These are phyloP conservation scores for Penicillium egyptiacum DNA, from an alignment of 495 filamentous ascomycete species.

Conservation along the genomic window DNA sequence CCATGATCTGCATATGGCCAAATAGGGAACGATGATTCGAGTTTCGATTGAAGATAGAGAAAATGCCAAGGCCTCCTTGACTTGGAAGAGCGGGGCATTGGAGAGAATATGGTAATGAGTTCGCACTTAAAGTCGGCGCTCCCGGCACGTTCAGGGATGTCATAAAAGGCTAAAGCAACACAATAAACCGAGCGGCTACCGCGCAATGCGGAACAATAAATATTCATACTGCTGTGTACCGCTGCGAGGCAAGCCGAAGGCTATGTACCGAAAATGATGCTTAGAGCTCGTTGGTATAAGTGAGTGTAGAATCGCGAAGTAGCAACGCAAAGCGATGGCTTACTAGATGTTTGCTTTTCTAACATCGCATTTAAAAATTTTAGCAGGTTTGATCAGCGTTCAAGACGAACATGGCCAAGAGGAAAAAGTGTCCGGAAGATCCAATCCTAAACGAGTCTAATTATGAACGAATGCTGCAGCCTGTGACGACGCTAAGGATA, in stretches of 20 bases:
- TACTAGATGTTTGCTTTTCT: constrained; percentile 24
- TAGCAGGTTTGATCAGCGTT: constrained; percentile 24
- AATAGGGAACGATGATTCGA: constrained; percentile 8
- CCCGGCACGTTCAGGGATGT: constrained; percentile 11
- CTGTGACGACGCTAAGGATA: constrained; percentile 5
- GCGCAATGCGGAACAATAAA: constrained; percentile 15
- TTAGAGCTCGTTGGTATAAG: background rate
- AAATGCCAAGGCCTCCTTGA: constrained; percentile 2
- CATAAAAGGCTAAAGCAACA: constrained; percentile 8
- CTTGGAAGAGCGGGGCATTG: constrained; percentile 8
- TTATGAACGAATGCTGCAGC: constrained; percentile 14
- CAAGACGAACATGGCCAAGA: constrained; percentile 16
- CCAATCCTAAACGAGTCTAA: constrained; percentile 13
- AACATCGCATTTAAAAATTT: constrained; percentile 8
- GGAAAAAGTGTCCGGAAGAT: constrained; percentile 9
- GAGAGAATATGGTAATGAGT: constrained; percentile 5
- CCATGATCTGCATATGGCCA: constrained; percentile 15
- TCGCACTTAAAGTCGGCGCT: constrained; percentile 1
- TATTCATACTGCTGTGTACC: background rate
- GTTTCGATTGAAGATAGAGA: constrained; percentile 1
- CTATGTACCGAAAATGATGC: background rate
- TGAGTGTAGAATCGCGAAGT: constrained; percentile 2
- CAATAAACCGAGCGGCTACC: constrained; percentile 19
- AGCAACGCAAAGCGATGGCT: background rate
- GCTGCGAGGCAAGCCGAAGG: background rate